Percentiles rank a stretch among this genome's conserved stretches.
Evolutionary conservation across 2,329 filamentous ascomycete species (phyloP).

Genomic region (Incumbomyces lentus): DNA sequence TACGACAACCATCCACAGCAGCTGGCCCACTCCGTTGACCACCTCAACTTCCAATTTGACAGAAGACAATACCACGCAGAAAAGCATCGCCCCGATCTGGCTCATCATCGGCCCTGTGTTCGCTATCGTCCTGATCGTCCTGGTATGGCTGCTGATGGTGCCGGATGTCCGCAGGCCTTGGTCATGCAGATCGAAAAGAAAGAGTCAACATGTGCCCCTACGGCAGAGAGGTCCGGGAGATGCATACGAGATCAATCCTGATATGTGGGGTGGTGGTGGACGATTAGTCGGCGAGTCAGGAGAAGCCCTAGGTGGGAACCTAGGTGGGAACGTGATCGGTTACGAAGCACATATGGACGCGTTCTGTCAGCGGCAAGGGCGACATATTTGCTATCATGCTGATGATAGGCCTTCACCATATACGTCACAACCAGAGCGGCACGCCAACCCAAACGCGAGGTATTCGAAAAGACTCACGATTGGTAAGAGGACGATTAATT

Average conservation of each 20-base stretch:
- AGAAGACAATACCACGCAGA: background rate
- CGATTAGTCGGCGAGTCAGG: background rate
- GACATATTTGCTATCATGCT: no score
- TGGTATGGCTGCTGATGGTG: constrained; percentile 1
- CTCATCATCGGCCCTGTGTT: background rate
- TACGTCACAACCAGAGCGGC: no score
- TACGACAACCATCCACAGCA: no score
- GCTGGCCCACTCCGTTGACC: background rate
- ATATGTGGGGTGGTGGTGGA: constrained; percentile 4
- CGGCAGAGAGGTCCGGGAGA: constrained; percentile 1
- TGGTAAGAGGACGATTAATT: no score
- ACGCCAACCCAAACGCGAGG: no score
- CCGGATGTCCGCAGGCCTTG: constrained; percentile 3
- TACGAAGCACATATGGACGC: no score
- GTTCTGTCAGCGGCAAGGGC: no score
- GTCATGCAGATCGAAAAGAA: background rate
- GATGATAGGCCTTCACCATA: no score
- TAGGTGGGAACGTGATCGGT: no score
- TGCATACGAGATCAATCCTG: constrained; percentile 1
- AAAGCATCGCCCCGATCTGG: background rate
- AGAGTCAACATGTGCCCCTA: background rate
- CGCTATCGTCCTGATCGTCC: background rate
- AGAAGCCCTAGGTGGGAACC: no score
- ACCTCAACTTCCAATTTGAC: background rate
- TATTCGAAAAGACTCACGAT: no score